A percentile compares a stretch with the other conserved stretches of the same genome.
phyloP scores from a whole-genome alignment of 495 filamentous ascomycete species.

The Thozetella sp. region DNA sequence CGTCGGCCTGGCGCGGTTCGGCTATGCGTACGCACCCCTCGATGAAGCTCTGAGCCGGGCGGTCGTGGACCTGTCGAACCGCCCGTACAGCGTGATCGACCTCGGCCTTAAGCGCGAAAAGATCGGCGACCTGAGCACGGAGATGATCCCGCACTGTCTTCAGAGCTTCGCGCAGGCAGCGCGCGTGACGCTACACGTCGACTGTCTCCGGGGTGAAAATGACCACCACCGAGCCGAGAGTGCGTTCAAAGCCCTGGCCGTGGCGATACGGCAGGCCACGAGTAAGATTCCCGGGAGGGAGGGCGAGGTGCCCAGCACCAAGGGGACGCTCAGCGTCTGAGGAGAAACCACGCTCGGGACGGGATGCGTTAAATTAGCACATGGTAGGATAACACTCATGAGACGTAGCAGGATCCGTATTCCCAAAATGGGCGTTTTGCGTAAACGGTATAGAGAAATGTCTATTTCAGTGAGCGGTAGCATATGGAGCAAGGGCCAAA shows the following conservation, averaged over 20 bases:
- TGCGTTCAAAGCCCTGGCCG: constrained; percentile 94
- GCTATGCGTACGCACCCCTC: constrained; percentile 85
- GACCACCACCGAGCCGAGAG: constrained; percentile 97
- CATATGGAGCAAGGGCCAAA: too few relatives aligned
- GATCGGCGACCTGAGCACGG: constrained; percentile 87
- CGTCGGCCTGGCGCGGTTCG: constrained; percentile 85
- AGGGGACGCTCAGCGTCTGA: constrained; percentile 71
- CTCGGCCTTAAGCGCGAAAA: constrained; percentile 84
- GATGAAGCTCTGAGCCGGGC: constrained; percentile 95
- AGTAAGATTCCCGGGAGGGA: constrained; percentile 73
- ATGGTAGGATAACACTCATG: constrained; percentile 5
- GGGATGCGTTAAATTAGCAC: background rate
- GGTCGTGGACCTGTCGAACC: constrained; percentile 91
- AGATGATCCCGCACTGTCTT: constrained; percentile 97
- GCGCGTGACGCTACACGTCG: constrained; percentile 90
- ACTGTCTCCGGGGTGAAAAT: constrained; percentile 84
- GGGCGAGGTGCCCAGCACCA: constrained; percentile 92
- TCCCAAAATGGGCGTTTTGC: too few relatives aligned
- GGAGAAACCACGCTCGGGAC: background rate
- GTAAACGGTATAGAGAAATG: too few relatives aligned
- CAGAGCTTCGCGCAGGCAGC: constrained; percentile 91
- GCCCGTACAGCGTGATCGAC: constrained; percentile 81
- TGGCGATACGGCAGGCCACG: constrained; percentile 78
- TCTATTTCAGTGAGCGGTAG: too few relatives aligned
- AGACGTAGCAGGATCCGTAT: too few relatives aligned